phyloP scores from a whole-genome alignment of 805 yeast genomes.

The Myxozyma udenii region DNA sequence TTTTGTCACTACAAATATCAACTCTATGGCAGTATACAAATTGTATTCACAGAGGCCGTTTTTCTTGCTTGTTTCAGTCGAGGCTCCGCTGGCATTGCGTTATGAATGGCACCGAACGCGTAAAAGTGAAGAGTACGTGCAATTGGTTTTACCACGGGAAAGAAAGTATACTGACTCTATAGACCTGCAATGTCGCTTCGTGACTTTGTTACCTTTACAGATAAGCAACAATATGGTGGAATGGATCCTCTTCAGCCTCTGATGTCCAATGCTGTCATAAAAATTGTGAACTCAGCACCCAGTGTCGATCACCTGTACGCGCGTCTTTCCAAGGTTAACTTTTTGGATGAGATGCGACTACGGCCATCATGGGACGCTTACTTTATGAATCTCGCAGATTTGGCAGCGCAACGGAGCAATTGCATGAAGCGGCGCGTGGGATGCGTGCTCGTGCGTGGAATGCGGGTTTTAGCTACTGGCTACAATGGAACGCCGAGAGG shows the following conservation, averaged over 20 bases:
- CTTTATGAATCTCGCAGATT: slow-evolving; percentile 87
- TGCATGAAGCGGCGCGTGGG: slow-evolving; percentile 98
- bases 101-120: slow-evolving; percentile 33
- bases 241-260: slow-evolving; percentile 42
- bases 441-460: slow-evolving; percentile 84
- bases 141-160: too few relatives aligned
- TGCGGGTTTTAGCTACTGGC: slow-evolving; percentile 90
- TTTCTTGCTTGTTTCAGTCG: slow-evolving; percentile 73
- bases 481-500: slow-evolving; percentile 97
- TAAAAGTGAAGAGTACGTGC: too few relatives aligned
- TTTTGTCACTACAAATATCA: slow-evolving; percentile 57
- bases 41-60: slow-evolving; percentile 67
- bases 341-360: slow-evolving; percentile 55
- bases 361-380: slow-evolving; percentile 97
- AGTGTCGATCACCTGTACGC: slow-evolving; percentile 41
- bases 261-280: slow-evolving; percentile 51
- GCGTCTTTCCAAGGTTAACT: slow-evolving; percentile 43
- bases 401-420: slow-evolving; percentile 88
- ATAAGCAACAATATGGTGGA: slow-evolving; percentile 36
- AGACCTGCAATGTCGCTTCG: slow-evolving; percentile 32
- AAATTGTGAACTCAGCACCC: slow-evolving; percentile 52
- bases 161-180: too few relatives aligned
- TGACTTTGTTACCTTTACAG: slow-evolving; percentile 41
- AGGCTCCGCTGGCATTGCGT: slow-evolving; percentile 62
- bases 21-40: slow-evolving; percentile 41